These are phyloP conservation scores for Carex pumila DNA, from an alignment of 176 grass and related monocot genomes.

Conservation along the genomic window DNA sequence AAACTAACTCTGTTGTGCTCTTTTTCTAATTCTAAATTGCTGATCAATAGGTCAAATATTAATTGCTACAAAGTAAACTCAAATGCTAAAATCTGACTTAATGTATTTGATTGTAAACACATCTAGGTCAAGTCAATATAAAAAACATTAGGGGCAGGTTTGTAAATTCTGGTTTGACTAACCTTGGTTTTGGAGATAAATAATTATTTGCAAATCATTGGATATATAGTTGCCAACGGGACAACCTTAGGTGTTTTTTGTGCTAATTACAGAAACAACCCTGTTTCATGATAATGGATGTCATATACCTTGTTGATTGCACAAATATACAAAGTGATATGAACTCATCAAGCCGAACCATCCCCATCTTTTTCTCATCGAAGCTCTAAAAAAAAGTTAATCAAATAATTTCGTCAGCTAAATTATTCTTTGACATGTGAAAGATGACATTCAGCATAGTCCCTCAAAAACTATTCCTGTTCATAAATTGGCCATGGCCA, in stretches of 20 bases:
- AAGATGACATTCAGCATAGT: neutral
- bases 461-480: neutral
- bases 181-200: neutral
- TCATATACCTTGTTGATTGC: constrained; percentile 71
- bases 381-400: constrained; percentile 51
- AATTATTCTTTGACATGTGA: neutral
- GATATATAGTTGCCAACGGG: neutral
- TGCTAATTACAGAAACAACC: neutral
- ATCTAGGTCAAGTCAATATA: neutral
- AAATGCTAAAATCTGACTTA: neutral
- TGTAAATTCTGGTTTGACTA: neutral
- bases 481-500: neutral
- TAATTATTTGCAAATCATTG: neutral
- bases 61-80: neutral
- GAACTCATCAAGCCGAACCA: constrained; percentile 73
- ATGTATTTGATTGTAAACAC: neutral
- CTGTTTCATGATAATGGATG: neutral
- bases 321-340: constrained; percentile 83
- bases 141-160: neutral
- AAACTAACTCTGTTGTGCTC: neutral
- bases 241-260: neutral
- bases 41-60: neutral
- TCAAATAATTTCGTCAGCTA: neutral
- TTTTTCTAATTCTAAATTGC: neutral
- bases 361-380: constrained; percentile 81